phyloP scores from a whole-genome alignment of 345 rosid genomes.

The Corchorus capsularis region DNA sequence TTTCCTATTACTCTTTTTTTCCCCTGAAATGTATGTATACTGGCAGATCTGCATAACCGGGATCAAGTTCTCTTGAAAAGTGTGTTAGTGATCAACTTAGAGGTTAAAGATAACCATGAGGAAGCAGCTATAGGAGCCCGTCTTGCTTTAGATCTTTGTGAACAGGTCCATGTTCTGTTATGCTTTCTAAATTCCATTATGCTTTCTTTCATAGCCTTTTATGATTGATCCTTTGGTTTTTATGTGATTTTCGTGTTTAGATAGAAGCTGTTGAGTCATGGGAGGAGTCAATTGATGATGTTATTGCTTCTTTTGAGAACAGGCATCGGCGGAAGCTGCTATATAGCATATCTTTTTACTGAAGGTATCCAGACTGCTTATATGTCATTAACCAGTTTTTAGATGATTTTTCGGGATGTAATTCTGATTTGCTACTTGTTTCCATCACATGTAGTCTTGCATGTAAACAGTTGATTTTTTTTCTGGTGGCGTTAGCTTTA shows the following conservation, averaged over 20 bases:
- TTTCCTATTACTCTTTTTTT: neutral
- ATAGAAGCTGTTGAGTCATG: constrained; percentile 79
- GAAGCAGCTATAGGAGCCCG: constrained; percentile 94
- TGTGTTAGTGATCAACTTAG: constrained; percentile 86
- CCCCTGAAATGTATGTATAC: neutral
- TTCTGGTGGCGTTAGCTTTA: neutral
- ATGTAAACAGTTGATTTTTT: neutral
- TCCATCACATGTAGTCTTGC: neutral
- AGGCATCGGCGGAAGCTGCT: constrained; percentile 76
- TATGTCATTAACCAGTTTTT: constrained; percentile 1
- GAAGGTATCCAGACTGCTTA: constrained; percentile 27
- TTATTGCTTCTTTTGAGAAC: constrained; percentile 67
- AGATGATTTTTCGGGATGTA: neutral
- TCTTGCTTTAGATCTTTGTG: constrained; percentile 83
- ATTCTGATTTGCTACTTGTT: neutral
- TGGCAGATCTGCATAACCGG: constrained; percentile 79
- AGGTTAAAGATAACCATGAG: constrained; percentile 96
- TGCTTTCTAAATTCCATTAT: neutral
- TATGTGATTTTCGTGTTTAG: constrained; percentile 33
- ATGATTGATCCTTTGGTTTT: neutral
- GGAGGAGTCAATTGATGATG: constrained; percentile 86
- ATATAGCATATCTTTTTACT: constrained; percentile 79
- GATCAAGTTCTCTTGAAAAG: constrained; percentile 72
- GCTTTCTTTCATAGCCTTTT: neutral
- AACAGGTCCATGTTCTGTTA: constrained; percentile 51